Evolutionary conservation across 1,284 basidiomycete genomes (phyloP).

Genomic region (Psilocybe mexicana): DNA sequence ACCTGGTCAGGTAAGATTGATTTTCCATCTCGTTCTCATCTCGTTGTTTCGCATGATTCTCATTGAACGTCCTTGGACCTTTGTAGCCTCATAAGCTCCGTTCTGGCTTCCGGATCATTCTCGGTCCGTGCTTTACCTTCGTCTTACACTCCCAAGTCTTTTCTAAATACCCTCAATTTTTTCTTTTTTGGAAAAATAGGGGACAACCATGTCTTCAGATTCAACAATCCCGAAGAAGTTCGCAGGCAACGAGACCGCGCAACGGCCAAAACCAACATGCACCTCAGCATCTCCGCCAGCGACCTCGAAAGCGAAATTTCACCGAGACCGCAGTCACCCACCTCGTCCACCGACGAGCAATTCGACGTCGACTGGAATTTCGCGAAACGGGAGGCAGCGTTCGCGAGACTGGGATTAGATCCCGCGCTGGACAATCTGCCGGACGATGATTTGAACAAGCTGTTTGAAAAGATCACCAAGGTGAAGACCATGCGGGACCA

Average conservation of each 20-base stretch:
- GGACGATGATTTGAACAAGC: conserved; percentile 90
- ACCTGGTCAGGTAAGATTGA: conserved; percentile 62
- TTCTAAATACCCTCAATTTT: neutral
- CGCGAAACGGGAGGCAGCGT: conserved; percentile 88
- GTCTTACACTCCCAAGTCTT: conserved; percentile 1
- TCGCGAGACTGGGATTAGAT: conserved; percentile 80
- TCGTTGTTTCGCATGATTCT: conserved; percentile 9
- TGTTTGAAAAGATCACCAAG: conserved; percentile 91
- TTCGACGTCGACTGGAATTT: conserved; percentile 92
- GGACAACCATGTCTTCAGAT: conserved; percentile 97
- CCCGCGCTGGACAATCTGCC: conserved; percentile 88
- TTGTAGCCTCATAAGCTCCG: conserved; percentile 62
- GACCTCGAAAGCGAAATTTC: conserved; percentile 60
- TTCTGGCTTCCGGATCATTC: conserved; percentile 94
- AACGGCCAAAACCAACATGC: conserved; percentile 67
- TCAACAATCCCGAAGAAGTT: conserved; percentile 95
- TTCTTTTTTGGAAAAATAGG: conserved; percentile 47
- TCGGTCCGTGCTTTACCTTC: conserved; percentile 53
- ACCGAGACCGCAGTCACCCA: conserved; percentile 78
- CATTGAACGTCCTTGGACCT: neutral
- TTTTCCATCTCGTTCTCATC: neutral
- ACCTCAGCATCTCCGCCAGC: conserved; percentile 60
- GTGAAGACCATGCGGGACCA: conserved; percentile 88
- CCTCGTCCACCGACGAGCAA: conserved; percentile 59
- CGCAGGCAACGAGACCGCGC: conserved; percentile 85